A percentile compares a stretch with the other conserved stretches of the same genome.
These are phyloP conservation scores for Camillea tinctor DNA, from an alignment of 2,329 filamentous ascomycete species.

Conservation along the genomic window DNA sequence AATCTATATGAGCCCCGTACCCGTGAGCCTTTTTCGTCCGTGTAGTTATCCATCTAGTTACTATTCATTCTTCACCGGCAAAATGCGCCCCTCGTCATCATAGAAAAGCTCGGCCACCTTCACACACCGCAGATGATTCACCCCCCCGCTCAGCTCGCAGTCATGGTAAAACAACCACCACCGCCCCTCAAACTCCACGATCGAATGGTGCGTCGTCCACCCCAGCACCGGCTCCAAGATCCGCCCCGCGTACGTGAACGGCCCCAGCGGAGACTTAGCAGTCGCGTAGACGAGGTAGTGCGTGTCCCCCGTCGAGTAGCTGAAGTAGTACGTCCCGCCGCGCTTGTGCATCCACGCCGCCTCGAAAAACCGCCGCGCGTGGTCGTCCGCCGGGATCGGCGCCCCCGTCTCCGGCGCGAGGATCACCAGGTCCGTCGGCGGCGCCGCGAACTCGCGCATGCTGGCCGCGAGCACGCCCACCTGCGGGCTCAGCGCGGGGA, in stretches of 20 bases:
- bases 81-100: slow-evolving; percentile 62
- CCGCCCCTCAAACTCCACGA: slow-evolving; percentile 68
- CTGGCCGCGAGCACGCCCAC: slow-evolving; percentile 63
- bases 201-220: slow-evolving; percentile 81
- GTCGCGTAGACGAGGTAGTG: slow-evolving; percentile 72
- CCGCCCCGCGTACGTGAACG: slow-evolving; percentile 69
- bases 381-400: slow-evolving; percentile 64
- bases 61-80: slow-evolving; percentile 35
- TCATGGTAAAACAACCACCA: slow-evolving; percentile 81
- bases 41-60: neutral
- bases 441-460: slow-evolving; percentile 60
- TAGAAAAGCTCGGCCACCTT: slow-evolving; percentile 76
- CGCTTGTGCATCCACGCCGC: slow-evolving; percentile 79
- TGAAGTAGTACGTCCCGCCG: slow-evolving; percentile 69
- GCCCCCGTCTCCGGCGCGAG: slow-evolving; percentile 60
- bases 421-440: slow-evolving; percentile 61
- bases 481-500: slow-evolving; percentile 61
- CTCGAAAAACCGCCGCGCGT: slow-evolving; percentile 76
- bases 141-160: slow-evolving; percentile 64
- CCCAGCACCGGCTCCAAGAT: slow-evolving; percentile 75
- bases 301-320: slow-evolving; percentile 75
- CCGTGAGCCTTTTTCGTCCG: neutral
- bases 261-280: slow-evolving; percentile 63
- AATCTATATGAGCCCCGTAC: neutral
- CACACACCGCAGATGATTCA: slow-evolving; percentile 70